Conservation (phyloP, 768 basidiomycete genomes). For the Collybia sp. region DNA sequence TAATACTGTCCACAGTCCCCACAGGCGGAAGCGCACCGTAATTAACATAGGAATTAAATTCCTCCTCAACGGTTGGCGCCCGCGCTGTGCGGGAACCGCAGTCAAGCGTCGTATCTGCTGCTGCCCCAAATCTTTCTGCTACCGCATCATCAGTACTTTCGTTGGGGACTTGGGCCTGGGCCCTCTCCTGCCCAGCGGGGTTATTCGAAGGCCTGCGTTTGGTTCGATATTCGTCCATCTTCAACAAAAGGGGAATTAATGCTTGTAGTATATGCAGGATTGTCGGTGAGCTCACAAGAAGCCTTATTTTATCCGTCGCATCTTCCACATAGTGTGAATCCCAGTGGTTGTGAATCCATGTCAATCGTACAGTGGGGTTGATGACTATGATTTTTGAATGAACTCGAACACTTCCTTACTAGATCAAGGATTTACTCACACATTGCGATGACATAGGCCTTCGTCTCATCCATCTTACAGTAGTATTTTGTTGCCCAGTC, state of each 20-base stretch:
- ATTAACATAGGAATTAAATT: constrained; percentile 3
- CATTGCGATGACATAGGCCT: constrained; percentile 9
- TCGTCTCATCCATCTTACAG: constrained; percentile 5
- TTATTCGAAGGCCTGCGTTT: neutral
- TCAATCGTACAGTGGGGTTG: constrained; percentile 14
- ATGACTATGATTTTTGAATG: constrained; percentile 8
- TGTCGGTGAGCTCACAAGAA: neutral
- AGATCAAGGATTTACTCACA: constrained; percentile 2
- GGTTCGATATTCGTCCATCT: neutral
- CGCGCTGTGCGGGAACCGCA: neutral
- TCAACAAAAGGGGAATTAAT: constrained; percentile 4
- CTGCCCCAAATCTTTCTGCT: neutral
- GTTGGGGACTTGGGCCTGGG: no score
- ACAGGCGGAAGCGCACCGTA: neutral
- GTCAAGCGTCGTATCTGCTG: neutral
- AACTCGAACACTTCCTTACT: no score
- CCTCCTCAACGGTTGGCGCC: constrained; percentile 1
- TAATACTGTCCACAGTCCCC: constrained; percentile 3
- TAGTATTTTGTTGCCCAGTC: constrained; percentile 8
- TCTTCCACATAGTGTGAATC: neutral
- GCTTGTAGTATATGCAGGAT: neutral
- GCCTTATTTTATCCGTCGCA: constrained; percentile 13
- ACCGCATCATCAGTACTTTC: no score
- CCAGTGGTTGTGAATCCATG: constrained; percentile 14
- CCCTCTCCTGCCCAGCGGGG: neutral